phyloP scores from a whole-genome alignment of 2,329 filamentous ascomycete species.

The Arthrobotrys conoides region DNA sequence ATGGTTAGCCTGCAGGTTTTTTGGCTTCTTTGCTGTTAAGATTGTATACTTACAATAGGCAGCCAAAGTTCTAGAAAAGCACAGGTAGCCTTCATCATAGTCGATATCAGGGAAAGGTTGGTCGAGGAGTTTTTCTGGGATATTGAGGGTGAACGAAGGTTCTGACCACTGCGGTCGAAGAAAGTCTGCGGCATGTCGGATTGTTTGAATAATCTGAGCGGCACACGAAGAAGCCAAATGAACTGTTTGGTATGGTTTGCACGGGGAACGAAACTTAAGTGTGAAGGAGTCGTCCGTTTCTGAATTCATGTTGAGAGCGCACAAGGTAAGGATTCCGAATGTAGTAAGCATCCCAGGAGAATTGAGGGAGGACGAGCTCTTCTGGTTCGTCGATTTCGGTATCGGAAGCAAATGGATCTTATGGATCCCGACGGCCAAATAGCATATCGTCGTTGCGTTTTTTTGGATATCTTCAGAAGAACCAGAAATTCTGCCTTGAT shows the following conservation, averaged over 20 bases:
- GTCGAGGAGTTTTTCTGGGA: slow-evolving; percentile 73
- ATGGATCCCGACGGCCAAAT: slow-evolving; percentile 78
- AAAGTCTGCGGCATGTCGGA: slow-evolving; percentile 75
- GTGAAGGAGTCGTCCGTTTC: slow-evolving; percentile 77
- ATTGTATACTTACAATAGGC: slow-evolving; percentile 72
- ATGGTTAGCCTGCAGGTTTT: slow-evolving; percentile 20
- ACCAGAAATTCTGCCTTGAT: slow-evolving; percentile 68
- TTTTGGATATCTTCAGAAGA: slow-evolving; percentile 79
- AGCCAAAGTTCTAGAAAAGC: slow-evolving; percentile 77
- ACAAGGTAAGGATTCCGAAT: slow-evolving; percentile 76
- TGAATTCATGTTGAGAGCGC: slow-evolving; percentile 72
- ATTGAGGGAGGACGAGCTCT: slow-evolving; percentile 69
- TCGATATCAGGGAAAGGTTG: slow-evolving; percentile 68
- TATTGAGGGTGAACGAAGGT: slow-evolving; percentile 75
- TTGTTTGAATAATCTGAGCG: slow-evolving; percentile 75
- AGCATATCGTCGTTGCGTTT: slow-evolving; percentile 76
- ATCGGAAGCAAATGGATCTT: slow-evolving; percentile 79
- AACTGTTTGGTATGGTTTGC: slow-evolving; percentile 67
- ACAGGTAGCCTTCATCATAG: slow-evolving; percentile 74
- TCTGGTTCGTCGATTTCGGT: slow-evolving; percentile 72
- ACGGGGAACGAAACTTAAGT: slow-evolving; percentile 72
- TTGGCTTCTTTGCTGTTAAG: neutral
- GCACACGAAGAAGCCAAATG: slow-evolving; percentile 77
- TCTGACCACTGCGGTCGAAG: slow-evolving; percentile 77
- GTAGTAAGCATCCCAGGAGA: slow-evolving; percentile 70